phyloP scores from a whole-genome alignment of 2,329 filamentous ascomycete species.

The Trichoderma asperellum region DNA sequence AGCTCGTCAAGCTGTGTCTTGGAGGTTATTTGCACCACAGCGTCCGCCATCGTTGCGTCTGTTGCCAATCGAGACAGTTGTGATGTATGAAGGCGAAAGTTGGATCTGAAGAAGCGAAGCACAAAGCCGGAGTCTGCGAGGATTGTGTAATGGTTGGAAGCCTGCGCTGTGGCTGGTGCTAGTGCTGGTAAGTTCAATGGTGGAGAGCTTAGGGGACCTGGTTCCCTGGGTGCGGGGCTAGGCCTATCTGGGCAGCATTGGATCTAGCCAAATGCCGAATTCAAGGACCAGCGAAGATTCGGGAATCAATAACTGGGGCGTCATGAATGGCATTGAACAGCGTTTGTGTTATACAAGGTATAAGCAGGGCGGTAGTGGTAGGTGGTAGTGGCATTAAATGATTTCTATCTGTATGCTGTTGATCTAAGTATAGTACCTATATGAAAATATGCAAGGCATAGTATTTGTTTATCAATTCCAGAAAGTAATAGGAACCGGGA shows the following conservation, averaged over 20 bases:
- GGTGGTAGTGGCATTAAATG: too few species aligned
- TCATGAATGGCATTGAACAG: background rate
- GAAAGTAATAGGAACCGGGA: background rate
- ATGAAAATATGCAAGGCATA: background rate
- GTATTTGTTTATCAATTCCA: background rate
- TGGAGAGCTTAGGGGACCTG: background rate
- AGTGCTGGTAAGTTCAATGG: background rate
- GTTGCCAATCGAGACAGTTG: background rate
- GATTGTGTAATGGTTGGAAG: constrained; percentile 22
- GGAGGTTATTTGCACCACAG: constrained; percentile 46
- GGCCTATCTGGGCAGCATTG: constrained; percentile 14
- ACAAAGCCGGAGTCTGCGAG: background rate
- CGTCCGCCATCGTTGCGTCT: constrained; percentile 37
- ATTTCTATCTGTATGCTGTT: too few species aligned
- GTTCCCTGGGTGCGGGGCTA: background rate
- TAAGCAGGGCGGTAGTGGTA: too few species aligned
- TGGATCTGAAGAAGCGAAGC: background rate
- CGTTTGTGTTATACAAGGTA: background rate
- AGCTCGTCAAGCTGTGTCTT: constrained; percentile 68
- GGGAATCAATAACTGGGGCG: background rate
- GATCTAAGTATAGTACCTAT: background rate
- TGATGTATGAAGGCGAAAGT: background rate
- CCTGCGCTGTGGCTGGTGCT: constrained; percentile 2
- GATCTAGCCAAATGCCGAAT: background rate
- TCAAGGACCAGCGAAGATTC: background rate